Evolutionary conservation across 2,329 filamentous ascomycete genomes (phyloP), one percentile per base, ranked within the genome.

Genomic region (Botrytis medusae): DNA sequence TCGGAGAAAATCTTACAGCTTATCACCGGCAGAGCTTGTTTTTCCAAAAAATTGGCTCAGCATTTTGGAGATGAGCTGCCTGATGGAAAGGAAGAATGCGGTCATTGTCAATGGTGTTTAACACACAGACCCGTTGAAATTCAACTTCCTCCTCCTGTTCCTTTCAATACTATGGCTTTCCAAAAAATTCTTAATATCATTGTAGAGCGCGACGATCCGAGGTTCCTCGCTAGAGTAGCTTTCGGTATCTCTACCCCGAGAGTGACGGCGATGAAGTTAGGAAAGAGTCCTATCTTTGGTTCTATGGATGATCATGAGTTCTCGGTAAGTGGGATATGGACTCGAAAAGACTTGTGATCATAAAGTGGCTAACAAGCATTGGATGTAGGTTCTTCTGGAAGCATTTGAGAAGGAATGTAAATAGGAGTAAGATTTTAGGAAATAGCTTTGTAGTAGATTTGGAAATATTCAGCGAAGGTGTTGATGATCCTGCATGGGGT

Each of bases 201-300:
- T 20, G 76, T 80, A 0, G 84, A 85, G 1, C 83, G 87, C 2
- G 87, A 91, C 64, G 89, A 91, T 77, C 83, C 89, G 2, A 81
- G 89, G 20, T 87, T 90, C 75, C 81, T 91, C 42, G 87, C 89
- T 0, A 84, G 87, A 32, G 81, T 91, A 6, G 89, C 88, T 0
- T 91, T 90, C 78, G 89, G 89, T 0, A 90, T 91, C 77, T 83
- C 82, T 62, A 91, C 87, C 76, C 89, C 89, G 0, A 81, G 88
- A 1, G 83, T 89, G 0, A 83, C 81, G 8, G 79, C 82, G 54
- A 78, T 88, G 70, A 87, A 85, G 77, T 76, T 90, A 46, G 82
- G 84, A 20, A 85, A 81, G 69, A 79, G 79, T 12, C 48, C 74
- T 0, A 83, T 86, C 0, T 90, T 89, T 77, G 85, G 84, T 63